These are phyloP conservation scores for Candida maris DNA, from an alignment of 805 yeast species.

Conservation along the genomic window DNA sequence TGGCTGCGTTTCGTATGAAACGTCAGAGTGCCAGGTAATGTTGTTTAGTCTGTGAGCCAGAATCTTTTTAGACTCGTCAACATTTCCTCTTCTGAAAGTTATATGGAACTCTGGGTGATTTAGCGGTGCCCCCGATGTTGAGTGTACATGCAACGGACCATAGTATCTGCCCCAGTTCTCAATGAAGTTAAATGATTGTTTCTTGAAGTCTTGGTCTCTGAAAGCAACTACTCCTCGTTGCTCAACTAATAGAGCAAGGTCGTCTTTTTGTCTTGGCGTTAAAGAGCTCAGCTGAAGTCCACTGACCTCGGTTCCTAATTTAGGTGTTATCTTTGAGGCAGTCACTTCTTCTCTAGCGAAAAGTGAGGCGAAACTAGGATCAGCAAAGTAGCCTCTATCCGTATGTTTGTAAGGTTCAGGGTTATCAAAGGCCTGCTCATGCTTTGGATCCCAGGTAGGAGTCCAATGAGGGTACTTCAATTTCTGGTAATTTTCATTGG, in stretches of 20 bases:
- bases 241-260: constrained; percentile 64
- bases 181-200: constrained; percentile 45
- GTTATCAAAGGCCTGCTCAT: constrained; percentile 36
- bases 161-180: constrained; percentile 57
- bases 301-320: constrained; percentile 60
- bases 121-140: constrained; percentile 67
- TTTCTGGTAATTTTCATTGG: constrained; percentile 36
- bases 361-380: constrained; percentile 49
- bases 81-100: constrained; percentile 49
- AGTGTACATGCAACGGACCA: constrained; percentile 71
- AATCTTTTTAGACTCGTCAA: constrained; percentile 35
- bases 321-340: constrained; percentile 54
- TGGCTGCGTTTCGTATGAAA: constrained; percentile 68
- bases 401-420: constrained; percentile 49
- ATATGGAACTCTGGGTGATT: constrained; percentile 58
- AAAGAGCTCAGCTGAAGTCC: constrained; percentile 59
- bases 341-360: constrained; percentile 31
- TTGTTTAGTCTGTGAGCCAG: constrained; percentile 36
- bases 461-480: constrained; percentile 51
- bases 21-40: constrained; percentile 68
- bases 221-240: constrained; percentile 67
- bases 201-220: constrained; percentile 62
- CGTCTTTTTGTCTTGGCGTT: constrained; percentile 55
- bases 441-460: constrained; percentile 66
- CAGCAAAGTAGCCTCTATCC: constrained; percentile 70